Base-by-base conservation (phyloP, 2,329 filamentous ascomycete species). In the Cryphonectria nitschkei region DNA sequence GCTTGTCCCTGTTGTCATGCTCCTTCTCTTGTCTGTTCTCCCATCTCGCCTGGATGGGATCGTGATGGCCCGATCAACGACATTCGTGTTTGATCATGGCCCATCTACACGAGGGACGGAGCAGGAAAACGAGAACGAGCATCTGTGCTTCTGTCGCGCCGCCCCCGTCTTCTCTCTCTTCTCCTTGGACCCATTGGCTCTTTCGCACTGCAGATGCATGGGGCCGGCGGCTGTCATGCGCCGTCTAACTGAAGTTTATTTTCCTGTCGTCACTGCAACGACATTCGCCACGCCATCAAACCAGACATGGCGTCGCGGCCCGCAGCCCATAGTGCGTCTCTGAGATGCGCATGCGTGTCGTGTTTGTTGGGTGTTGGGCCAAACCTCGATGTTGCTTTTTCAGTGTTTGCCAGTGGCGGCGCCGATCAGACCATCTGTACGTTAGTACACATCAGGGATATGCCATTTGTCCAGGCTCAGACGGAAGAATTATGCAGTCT, bases 401-500 rank as follows among this genome's bases (percentile, higher is more conserved):
- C 5, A 39, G 16, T 39, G 46, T 8, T 50, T 50, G 22, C 16
- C n/a, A 34, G 34, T 5, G 34, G 34, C 5, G 34, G 34, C 16
- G 16, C 34, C 19, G 8, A 61, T 39, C 58, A n/a, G 11, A 58
- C 52, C 41, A 34, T 34, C 34, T 34, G 14, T 22, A 6, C 3
- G 43, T 46, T 22, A 46, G 43, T 46, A 46, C 43, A 43, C 43
- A 46, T 46, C 43, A 43, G 54, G 22, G 56, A 16, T 34, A 32
- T 60, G 56, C 26, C 26, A 60, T 22, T 8, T 8, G 43, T 8
- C 43, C 22, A 19, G 8, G 22, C 46, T 22, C 19, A n/a, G 46
- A 39, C 61, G 61, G 61, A 64, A 54, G 19, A 65, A 65, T 65
- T 65, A 54, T 65, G 64, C 64, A n/a, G 64, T 65, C 46, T 65